A percentile compares a stretch with the other conserved stretches of the same genome.
These are phyloP conservation scores for Helotiales sp. DNA, from an alignment of 2,329 filamentous ascomycete species.

Conservation along the genomic window DNA sequence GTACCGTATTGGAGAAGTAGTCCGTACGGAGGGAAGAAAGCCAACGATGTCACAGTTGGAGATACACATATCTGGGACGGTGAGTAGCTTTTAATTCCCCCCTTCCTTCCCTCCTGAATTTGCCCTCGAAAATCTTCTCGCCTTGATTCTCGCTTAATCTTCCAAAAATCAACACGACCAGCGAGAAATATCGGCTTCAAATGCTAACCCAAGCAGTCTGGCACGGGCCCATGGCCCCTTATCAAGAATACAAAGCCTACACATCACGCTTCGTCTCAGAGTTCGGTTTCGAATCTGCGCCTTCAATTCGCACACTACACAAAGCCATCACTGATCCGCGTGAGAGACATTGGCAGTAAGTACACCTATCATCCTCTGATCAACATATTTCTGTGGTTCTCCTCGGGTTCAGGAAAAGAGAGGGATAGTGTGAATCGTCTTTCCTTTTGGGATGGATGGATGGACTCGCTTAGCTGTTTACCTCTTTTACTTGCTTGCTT, in stretches of 20 bases:
- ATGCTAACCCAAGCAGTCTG: constrained; percentile 46
- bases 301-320: constrained; percentile 50
- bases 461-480: not conserved
- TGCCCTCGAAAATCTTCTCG: not conserved
- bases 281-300: constrained; percentile 60
- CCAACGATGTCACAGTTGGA: constrained; percentile 58
- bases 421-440: not conserved
- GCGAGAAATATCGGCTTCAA: not conserved
- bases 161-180: not conserved
- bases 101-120: not conserved
- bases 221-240: constrained; percentile 59
- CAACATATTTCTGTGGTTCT: no score
- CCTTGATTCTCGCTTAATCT: not conserved
- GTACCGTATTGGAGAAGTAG: constrained; percentile 82
- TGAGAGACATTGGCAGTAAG: constrained; percentile 51
- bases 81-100: constrained; percentile 37
- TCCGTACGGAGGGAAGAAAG: constrained; percentile 79
- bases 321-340: constrained; percentile 53
- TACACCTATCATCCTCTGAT: not conserved
- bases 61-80: constrained; percentile 62
- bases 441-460: not conserved
- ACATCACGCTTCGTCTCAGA: constrained; percentile 59
- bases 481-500: not conserved
- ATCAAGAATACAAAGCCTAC: constrained; percentile 54
- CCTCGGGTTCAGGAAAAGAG: no score